Base-by-base conservation (phyloP, 139 green algal genomes). In the Deuterostichococcus epilithicus region DNA sequence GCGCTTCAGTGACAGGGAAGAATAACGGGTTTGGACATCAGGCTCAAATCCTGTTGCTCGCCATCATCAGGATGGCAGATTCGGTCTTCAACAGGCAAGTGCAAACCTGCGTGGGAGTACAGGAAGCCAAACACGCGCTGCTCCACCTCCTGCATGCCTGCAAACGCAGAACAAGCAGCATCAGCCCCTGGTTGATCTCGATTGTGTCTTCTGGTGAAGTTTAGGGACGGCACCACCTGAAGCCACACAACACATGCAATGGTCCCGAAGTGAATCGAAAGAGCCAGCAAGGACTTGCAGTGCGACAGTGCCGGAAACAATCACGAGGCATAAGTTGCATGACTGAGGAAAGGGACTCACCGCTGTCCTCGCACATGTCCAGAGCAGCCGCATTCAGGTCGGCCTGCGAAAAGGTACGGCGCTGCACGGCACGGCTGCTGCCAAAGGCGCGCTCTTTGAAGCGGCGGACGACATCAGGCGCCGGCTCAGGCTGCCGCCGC, bases 361-460 rank as follows among this genome's bases (percentile, higher is more conserved):
- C 86, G 73, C 84, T 90, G 38, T 76, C 84, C 44, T 82, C 80
- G 75, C 92, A 78, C 82, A 94, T 78, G 8, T 83, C 84, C 38
- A 70, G 59, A 0, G 90, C 90, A 23, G 87, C 88, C 67, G 67
- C 34, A 0, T 68, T 39, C 39, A 32, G 28, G 33, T 66, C 25
- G n/a, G n/a, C 26, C 10, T 1, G 6, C 3, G 68, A 47, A 35
- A 73, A 38, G 28, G 26, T 38, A 25, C 25, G 20, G 42, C n/a
- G 42, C 30, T 75, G n/a, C n/a, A 75, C 39, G 26, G 15, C 34
- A 32, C 72, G 59, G 68, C 76, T 72, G 26, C 32, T 71, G 47
- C 88, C 90, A 72, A 94, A 94, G 2, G 88, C 89, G 18, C 87
- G 72, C 23, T 80, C 67, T 0, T 63, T 37, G 70, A 94, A 94